phyloP scores from a whole-genome alignment of 352 stramenopile genomes.

The Phytophthora syringae region DNA sequence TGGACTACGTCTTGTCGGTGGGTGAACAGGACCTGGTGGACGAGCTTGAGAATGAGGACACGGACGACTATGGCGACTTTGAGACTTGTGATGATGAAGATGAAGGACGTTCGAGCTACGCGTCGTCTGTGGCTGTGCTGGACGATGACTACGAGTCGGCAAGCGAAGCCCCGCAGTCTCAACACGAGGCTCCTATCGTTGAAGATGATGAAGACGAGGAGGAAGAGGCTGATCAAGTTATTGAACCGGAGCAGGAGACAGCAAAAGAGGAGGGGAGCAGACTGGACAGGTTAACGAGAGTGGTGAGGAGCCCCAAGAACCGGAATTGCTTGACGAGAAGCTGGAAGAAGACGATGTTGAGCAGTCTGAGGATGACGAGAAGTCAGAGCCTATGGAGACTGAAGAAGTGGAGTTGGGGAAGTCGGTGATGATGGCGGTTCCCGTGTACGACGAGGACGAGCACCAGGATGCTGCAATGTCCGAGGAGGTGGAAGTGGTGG shows the following conservation, averaged over 20 bases:
- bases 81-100: constrained; percentile 43
- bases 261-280: constrained; percentile 6
- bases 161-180: constrained; percentile 20
- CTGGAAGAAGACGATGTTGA: constrained; percentile 4
- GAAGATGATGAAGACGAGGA: constrained; percentile 37
- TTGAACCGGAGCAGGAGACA: neutral
- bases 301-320: neutral
- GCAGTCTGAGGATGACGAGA: neutral
- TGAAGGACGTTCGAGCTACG: constrained; percentile 43
- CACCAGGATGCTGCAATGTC: constrained; percentile 9
- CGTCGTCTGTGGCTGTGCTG: constrained; percentile 65
- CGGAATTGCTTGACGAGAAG: neutral
- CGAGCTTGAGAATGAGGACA: constrained; percentile 39
- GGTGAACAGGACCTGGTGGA: constrained; percentile 38
- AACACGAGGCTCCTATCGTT: constrained; percentile 33
- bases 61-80: constrained; percentile 37
- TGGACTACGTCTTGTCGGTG: constrained; percentile 55
- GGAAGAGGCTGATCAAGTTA: neutral
- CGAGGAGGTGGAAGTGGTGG: constrained; percentile 34
- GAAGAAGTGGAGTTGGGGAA: neutral
- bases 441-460: neutral
- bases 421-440: constrained; percentile 7
- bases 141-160: constrained; percentile 43
- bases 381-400: neutral
- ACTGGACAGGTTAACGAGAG: neutral